Percentiles rank a stretch among this genome's conserved stretches.
Conservation (phyloP, 1,284 basidiomycete genomes). For the Anthracocystis setariae region DNA sequence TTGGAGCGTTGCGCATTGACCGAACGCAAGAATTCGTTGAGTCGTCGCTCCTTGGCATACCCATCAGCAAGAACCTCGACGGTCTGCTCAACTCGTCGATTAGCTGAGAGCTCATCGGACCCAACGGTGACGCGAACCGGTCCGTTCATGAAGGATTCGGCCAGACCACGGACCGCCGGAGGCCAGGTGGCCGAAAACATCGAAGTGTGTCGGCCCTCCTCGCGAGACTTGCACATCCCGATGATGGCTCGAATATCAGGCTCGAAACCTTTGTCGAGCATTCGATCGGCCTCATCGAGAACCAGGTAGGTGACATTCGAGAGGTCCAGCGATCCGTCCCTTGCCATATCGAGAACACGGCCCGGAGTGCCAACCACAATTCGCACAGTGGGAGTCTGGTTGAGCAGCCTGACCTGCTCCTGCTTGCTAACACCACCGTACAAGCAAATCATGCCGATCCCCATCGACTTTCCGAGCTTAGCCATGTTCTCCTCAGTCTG, state of each 20-base stretch:
- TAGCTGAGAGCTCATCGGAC: slow-evolving; percentile 92
- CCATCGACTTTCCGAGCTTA: slow-evolving; percentile 79
- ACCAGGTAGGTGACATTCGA: slow-evolving; percentile 86
- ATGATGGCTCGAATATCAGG: slow-evolving; percentile 96
- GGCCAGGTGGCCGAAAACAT: slow-evolving; percentile 96
- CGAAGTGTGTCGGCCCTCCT: slow-evolving; percentile 67
- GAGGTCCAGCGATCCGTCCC: slow-evolving; percentile 79
- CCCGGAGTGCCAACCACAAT: slow-evolving; percentile 96
- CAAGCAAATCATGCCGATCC: slow-evolving; percentile 83
- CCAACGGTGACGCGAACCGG: slow-evolving; percentile 94
- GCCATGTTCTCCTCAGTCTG: slow-evolving; percentile 90
- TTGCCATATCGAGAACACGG: slow-evolving; percentile 87
- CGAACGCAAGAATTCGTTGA: slow-evolving; percentile 62
- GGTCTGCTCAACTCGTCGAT: slow-evolving; percentile 81
- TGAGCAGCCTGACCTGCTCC: slow-evolving; percentile 77
- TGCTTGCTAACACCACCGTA: slow-evolving; percentile 93
- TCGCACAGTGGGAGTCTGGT: slow-evolving; percentile 71
- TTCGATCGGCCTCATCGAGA: slow-evolving; percentile 95
- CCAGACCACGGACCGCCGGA: slow-evolving; percentile 91
- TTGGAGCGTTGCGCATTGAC: slow-evolving; percentile 69
- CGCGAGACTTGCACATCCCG: slow-evolving; percentile 74
- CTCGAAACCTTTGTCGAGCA: slow-evolving; percentile 99
- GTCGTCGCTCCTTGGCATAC: slow-evolving; percentile 82
- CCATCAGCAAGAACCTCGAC: slow-evolving; percentile 91
- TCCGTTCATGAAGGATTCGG: slow-evolving; percentile 84